A percentile compares a stretch with the other conserved stretches of the same genome.
Conservation (phyloP, 306 rosid species). For the Calophaca sinica region DNA sequence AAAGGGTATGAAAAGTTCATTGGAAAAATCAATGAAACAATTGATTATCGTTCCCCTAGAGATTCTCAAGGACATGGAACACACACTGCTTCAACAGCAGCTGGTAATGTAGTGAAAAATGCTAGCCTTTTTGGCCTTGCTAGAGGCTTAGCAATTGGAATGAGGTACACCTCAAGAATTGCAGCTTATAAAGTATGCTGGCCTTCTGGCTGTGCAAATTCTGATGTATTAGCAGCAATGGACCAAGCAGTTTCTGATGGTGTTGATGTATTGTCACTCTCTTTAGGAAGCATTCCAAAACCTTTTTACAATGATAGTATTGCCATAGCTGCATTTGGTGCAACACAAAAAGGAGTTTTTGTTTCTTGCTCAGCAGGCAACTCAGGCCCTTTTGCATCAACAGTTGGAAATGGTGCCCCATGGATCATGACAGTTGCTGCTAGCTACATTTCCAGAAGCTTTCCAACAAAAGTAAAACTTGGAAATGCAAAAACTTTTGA, state of each 20-base stretch:
- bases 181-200: slow-evolving; percentile 82
- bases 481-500: slow-evolving; percentile 60
- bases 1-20: slow-evolving; percentile 64
- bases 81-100: slow-evolving; percentile 82
- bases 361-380: slow-evolving; percentile 84
- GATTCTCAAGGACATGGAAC: slow-evolving; percentile 80
- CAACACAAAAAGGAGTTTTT: slow-evolving; percentile 59
- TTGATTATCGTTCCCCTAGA: slow-evolving; percentile 61
- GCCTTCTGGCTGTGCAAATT: slow-evolving; percentile 65
- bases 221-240: slow-evolving; percentile 72
- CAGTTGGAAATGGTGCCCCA: slow-evolving; percentile 67
- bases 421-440: slow-evolving; percentile 88
- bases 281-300: slow-evolving; percentile 63
- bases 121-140: slow-evolving; percentile 64
- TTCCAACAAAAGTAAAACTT: slow-evolving; percentile 67
- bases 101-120: slow-evolving; percentile 54
- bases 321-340: slow-evolving; percentile 76
- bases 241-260: slow-evolving; percentile 79
- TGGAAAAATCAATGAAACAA: slow-evolving; percentile 61
- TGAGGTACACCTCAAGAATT: slow-evolving; percentile 71
- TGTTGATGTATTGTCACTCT: slow-evolving; percentile 73
- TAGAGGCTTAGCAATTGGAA: slow-evolving; percentile 65
- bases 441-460: slow-evolving; percentile 72
- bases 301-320: slow-evolving; percentile 60
- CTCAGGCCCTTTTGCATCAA: slow-evolving; percentile 65